Percentiles rank a stretch among this genome's conserved stretches.
phyloP scores from a whole-genome alignment of 306 rosid species.

The Luffa aegyptiaca region DNA sequence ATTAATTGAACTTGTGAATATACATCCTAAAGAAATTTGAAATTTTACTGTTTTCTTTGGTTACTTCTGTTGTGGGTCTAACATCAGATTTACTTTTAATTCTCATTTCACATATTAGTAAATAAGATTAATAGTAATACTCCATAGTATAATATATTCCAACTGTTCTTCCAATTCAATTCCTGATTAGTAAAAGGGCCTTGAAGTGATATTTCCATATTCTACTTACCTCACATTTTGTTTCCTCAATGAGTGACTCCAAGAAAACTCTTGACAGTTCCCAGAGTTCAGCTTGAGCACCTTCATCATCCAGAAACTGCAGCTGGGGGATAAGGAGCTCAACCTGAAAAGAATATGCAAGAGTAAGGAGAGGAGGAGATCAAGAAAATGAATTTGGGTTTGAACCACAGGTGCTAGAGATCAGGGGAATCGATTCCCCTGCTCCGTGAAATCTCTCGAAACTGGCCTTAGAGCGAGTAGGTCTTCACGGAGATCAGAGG shows the following conservation, averaged over 20 bases:
- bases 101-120: background rate
- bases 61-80: background rate
- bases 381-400: background rate
- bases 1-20: background rate
- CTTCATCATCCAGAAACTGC: slow-evolving; percentile 91
- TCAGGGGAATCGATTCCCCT: background rate
- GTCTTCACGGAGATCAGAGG: background rate
- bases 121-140: background rate
- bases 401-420: background rate
- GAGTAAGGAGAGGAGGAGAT: background rate
- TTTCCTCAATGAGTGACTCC: slow-evolving; percentile 66
- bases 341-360: slow-evolving; percentile 37
- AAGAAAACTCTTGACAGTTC: slow-evolving; percentile 66
- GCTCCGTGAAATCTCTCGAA: background rate
- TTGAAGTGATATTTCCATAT: background rate
- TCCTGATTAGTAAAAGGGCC: background rate
- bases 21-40: background rate
- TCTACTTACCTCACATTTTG: slow-evolving; percentile 40
- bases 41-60: background rate
- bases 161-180: background rate
- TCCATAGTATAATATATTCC: background rate
- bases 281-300: slow-evolving; percentile 97
- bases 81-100: background rate
- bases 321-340: slow-evolving; percentile 96
- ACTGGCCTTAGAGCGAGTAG: background rate